Base-by-base conservation (phyloP, 768 basidiomycete species). In the Naganishia randhawae region DNA sequence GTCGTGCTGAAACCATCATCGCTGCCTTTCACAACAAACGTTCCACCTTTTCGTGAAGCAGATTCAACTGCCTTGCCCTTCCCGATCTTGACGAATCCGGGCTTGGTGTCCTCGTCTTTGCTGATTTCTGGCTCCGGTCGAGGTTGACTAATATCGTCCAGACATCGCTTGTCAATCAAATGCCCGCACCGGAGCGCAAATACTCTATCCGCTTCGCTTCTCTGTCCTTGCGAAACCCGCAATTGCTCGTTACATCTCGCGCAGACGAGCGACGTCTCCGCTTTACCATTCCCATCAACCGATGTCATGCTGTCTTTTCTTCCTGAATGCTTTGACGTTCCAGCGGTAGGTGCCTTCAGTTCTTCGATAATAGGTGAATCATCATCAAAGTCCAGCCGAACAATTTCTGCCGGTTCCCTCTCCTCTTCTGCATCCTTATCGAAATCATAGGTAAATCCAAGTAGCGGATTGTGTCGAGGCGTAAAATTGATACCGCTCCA, bases 151-250 rank as follows among this genome's bases (percentile, higher is more conserved):
- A 78, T 27, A 27, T 53, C 57, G 33, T 72, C 55, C 4, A 79
- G 65, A 70, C 78, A 79, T 62, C 65, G 67, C 48, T 77, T 73
- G 64, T 79, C 75, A 25, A 79, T 50, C 48, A 77, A 48, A 65
- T 79, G 78, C 8, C 78, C 78, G 41, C 78, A 79, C 19, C 73
- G 52, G 4, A 78, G 50, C 2, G 70, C 67, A 72, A 71, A 76
- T 25, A 79, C 70, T 51, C 71, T 64, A 63, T 77, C 77, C 10
- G 68, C 71, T 9, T 68, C 69, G 9, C 63, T 63, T 50, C 69
- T 68, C 50, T 77, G 75, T 2, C 72, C 73, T 63, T 74, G 66
- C 10, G 77, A 77, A 0, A 76, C 63, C 27, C 73, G 62, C 14
- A 79, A 62, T n/a, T 72, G 72, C 6, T 54, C 66, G 11, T 51